Evolutionary conservation across 495 filamentous ascomycete species (phyloP).

Genomic region (Podospora comata): DNA sequence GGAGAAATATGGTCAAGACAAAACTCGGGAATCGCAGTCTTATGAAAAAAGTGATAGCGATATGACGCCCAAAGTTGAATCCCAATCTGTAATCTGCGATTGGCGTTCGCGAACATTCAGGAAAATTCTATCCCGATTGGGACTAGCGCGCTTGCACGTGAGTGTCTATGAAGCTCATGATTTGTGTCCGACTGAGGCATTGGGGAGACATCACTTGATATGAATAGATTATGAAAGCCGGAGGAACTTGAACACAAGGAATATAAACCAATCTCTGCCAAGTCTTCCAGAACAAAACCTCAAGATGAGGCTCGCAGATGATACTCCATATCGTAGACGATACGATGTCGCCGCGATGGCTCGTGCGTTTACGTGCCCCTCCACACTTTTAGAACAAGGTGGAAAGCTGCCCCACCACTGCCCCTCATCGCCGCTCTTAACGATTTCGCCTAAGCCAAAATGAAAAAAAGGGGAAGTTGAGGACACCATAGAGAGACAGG

Average conservation of each 20-base stretch:
- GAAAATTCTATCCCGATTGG: constrained; percentile 33
- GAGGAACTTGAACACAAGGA: neutral
- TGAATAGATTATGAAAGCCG: neutral
- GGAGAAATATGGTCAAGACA: neutral
- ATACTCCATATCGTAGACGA: neutral
- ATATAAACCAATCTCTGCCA: neutral
- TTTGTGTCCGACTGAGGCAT: neutral
- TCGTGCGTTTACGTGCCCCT: constrained; percentile 29
- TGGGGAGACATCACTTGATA: neutral
- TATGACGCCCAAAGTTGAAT: constrained; percentile 10
- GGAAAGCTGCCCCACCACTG: constrained; percentile 29
- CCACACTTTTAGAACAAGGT: constrained; percentile 22
- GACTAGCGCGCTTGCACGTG: constrained; percentile 14
- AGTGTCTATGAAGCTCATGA: neutral
- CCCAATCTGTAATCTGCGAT: constrained; percentile 7
- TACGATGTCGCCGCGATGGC: constrained; percentile 1
- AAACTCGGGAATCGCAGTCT: neutral
- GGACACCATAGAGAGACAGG: neutral
- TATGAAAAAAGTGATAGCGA: neutral
- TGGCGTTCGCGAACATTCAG: constrained; percentile 31
- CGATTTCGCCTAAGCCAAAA: neutral
- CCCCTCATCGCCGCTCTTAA: constrained; percentile 29
- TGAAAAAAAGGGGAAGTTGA: constrained; percentile 9
- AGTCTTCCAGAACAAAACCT: neutral
- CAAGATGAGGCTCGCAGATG: neutral